Evolutionary conservation across 176 grass and related monocot species (phyloP).

Genomic region (Juncus effusus): DNA sequence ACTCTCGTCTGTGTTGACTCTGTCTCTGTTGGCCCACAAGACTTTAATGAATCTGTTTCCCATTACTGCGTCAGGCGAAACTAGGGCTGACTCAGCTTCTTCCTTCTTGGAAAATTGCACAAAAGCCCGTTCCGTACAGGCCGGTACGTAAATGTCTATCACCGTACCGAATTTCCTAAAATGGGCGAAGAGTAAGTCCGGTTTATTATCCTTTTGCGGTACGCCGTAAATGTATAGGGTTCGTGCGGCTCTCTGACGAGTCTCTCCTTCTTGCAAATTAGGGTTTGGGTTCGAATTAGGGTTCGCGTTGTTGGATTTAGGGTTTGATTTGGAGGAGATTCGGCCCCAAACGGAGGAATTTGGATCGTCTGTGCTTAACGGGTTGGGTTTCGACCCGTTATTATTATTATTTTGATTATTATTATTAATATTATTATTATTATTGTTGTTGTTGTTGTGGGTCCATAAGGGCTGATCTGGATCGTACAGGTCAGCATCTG

Average conservation of each 20-base stretch:
- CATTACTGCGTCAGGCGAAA: conserved; percentile 95
- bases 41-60: conserved; percentile 98
- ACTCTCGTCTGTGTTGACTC: conserved; percentile 38
- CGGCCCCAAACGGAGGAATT: conserved; percentile 82
- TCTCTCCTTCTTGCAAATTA: conserved; percentile 17
- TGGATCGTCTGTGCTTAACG: conserved; percentile 26
- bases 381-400: background rate
- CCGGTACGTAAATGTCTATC: conserved; percentile 94
- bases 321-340: conserved; percentile 21
- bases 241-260: conserved; percentile 79
- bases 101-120: conserved; percentile 93
- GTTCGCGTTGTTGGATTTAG: background rate
- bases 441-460: conserved; percentile 20
- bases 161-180: conserved; percentile 88
- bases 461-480: conserved; percentile 98
- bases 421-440: background rate
- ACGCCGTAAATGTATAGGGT: conserved; percentile 91
- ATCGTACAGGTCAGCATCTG: conserved; percentile 94
- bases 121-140: conserved; percentile 84
- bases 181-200: conserved; percentile 64
- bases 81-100: conserved; percentile 90
- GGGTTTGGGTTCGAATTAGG: conserved; percentile 8
- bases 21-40: conserved; percentile 97
- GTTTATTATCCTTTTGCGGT: conserved; percentile 72
- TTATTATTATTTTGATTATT: background rate